These are phyloP conservation scores for Cladosporium colombiae DNA, from an alignment of 2,329 filamentous ascomycete species.

Conservation along the genomic window DNA sequence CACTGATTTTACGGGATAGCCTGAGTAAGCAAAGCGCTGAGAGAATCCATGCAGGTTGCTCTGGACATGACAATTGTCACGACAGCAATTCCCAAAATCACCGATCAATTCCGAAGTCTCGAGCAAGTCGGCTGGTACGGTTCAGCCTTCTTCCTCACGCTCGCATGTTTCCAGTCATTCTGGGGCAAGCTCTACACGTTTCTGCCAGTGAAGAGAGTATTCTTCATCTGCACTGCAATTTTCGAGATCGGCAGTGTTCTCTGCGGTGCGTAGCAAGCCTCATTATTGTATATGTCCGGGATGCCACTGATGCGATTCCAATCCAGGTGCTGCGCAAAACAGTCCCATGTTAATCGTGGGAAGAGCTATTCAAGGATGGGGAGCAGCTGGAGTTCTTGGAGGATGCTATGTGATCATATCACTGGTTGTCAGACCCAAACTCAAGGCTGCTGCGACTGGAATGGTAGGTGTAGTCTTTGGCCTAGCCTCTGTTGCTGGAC, in stretches of 20 bases:
- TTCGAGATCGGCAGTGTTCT: background rate
- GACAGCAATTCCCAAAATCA: slow-evolving; percentile 51
- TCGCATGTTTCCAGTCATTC: slow-evolving; percentile 35
- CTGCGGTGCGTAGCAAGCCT: background rate
- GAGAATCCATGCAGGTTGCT: background rate
- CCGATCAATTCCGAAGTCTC: slow-evolving; percentile 49
- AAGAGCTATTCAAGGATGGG: background rate
- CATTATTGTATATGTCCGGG: background rate
- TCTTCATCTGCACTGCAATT: background rate
- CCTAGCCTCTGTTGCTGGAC: background rate
- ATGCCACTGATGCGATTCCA: background rate
- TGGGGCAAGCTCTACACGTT: slow-evolving; percentile 34
- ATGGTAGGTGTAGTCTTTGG: background rate
- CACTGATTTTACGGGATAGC: background rate
- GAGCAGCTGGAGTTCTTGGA: slow-evolving; percentile 34
- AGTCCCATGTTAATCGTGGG: background rate
- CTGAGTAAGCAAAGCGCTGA: background rate
- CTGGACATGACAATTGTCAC: slow-evolving; percentile 39
- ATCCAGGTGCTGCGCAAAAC: background rate
- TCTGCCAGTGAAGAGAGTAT: slow-evolving; percentile 27
- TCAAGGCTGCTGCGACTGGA: background rate
- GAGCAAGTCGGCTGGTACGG: slow-evolving; percentile 51
- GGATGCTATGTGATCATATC: slow-evolving; percentile 35
- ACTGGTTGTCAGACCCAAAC: background rate
- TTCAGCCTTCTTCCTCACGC: slow-evolving; percentile 40